Percentiles rank a stretch among this genome's conserved stretches.
Evolutionary conservation across 2,329 filamentous ascomycete species (phyloP).

Genomic region (Zasmidium angulare): DNA sequence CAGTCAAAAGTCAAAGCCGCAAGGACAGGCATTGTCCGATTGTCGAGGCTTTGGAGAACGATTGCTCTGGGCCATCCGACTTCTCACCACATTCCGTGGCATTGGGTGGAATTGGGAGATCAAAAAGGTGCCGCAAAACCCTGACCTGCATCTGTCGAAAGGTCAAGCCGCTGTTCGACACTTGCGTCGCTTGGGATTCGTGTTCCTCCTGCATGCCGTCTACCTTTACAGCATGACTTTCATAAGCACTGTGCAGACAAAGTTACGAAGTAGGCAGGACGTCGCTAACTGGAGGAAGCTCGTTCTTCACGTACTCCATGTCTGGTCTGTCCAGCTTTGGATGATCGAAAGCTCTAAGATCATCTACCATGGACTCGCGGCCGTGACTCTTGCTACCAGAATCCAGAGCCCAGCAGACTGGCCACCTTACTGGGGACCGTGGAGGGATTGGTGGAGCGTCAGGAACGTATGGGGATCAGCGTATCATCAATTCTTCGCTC

Average conservation of each 20-base stretch:
- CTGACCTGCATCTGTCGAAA: not conserved
- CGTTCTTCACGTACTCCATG: not conserved
- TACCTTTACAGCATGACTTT: not conserved
- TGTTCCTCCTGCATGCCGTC: not conserved
- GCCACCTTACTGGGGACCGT: not conserved
- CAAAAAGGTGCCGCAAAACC: not conserved
- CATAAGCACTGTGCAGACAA: not conserved
- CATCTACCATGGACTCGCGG: not conserved
- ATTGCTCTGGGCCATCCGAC: no score
- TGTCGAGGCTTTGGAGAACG: not conserved
- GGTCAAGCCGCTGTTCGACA: no score
- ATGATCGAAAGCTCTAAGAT: conserved; percentile 5
- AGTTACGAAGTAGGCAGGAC: not conserved
- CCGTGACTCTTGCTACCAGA: not conserved
- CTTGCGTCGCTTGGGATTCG: no score
- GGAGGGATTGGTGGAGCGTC: not conserved
- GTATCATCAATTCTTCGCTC: no score
- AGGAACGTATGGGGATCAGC: not conserved
- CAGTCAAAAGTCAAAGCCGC: no score
- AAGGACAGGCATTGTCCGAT: no score
- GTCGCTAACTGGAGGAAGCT: not conserved
- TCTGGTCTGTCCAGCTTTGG: not conserved
- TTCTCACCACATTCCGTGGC: no score
- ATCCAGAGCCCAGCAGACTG: conserved; percentile 1
- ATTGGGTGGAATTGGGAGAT: not conserved